phyloP scores from a whole-genome alignment of 352 stramenopile species.

The Stramenopiles sp. region DNA sequence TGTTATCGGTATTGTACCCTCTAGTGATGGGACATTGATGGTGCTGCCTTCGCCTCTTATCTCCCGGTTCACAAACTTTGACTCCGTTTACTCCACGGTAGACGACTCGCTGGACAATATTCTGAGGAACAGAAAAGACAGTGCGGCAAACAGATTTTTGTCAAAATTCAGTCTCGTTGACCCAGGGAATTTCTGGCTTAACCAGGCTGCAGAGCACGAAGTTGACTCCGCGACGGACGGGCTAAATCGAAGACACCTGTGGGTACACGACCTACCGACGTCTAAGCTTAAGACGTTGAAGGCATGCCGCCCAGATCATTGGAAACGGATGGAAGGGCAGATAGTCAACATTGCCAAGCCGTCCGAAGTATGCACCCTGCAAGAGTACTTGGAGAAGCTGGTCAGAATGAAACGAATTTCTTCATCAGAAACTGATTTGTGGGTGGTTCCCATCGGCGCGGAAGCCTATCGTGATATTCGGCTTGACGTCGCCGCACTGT shows the following conservation, averaged over 20 bases:
- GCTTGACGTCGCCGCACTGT: too few species aligned
- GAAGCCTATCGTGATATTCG: too few species aligned
- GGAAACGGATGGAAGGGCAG: neutral
- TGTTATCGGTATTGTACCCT: neutral
- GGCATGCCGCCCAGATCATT: neutral
- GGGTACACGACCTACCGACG: neutral
- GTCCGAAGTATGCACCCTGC: neutral
- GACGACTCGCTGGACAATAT: too few species aligned
- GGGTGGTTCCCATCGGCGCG: neutral
- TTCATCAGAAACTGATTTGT: too few species aligned
- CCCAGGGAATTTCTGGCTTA: too few species aligned
- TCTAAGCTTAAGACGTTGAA: neutral
- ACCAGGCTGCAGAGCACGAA: too few species aligned
- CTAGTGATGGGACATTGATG: neutral
- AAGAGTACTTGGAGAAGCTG: neutral
- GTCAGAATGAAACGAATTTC: neutral
- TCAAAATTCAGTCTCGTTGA: too few species aligned
- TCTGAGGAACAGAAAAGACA: too few species aligned
- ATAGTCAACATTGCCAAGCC: neutral
- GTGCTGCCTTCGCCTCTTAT: neutral
- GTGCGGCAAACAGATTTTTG: too few species aligned
- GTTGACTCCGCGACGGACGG: neutral
- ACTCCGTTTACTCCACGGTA: too few species aligned
- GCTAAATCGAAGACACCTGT: neutral
- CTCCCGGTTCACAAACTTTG: neutral